Evolutionary conservation across 768 basidiomycete genomes (phyloP).

Genomic region (Calvatia gigantea): DNA sequence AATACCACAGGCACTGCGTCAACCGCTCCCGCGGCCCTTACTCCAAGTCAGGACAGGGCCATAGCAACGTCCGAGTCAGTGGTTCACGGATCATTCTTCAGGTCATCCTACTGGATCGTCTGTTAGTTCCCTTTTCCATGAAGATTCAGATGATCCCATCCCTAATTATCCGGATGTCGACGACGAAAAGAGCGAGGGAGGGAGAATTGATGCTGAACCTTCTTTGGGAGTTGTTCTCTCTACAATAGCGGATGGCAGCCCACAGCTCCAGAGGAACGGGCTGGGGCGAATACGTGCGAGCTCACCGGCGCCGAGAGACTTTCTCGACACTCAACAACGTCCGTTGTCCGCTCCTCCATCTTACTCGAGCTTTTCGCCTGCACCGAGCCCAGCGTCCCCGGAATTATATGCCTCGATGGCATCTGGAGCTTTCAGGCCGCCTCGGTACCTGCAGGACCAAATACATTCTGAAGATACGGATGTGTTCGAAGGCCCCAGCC

Average conservation of each 20-base stretch:
- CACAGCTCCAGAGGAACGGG: not conserved
- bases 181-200: too few relatives aligned
- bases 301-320: not conserved
- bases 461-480: not conserved
- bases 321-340: not conserved
- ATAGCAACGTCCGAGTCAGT: not conserved
- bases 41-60: not conserved
- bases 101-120: not conserved
- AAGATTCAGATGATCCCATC: not conserved
- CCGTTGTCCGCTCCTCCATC: conserved; percentile 4
- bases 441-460: not conserved
- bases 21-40: not conserved
- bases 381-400: conserved; percentile 1
- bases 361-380: conserved; percentile 4
- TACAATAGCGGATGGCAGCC: too few relatives aligned
- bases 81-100: not conserved
- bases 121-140: too few relatives aligned
- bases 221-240: too few relatives aligned
- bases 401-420: not conserved
- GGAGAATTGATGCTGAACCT: too few relatives aligned
- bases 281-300: too few relatives aligned
- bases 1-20: not conserved
- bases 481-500: not conserved
- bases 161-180: too few relatives aligned
- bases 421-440: not conserved